Conservation (phyloP, 306 rosid species). For the Biancaea sappan region DNA sequence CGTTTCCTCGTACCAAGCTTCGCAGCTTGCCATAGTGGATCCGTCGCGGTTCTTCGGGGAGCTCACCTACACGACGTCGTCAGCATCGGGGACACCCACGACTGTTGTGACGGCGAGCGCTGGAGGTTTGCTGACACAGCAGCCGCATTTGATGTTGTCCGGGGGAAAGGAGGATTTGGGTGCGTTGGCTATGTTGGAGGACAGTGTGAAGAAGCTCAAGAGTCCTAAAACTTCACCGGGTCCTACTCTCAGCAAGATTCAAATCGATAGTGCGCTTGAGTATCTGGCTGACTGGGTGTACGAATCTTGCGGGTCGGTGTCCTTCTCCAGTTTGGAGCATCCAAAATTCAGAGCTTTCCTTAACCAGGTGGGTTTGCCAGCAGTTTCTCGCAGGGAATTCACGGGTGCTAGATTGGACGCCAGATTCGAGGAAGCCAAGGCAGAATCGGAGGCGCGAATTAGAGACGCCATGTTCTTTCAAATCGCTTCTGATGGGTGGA, state of each 20-base stretch:
- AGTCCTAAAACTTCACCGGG: conserved; percentile 92
- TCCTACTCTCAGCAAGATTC: conserved; percentile 62
- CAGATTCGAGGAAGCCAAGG: conserved; percentile 70
- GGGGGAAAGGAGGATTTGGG: conserved; percentile 95
- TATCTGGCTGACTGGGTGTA: conserved; percentile 83
- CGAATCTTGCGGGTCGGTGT: conserved; percentile 81
- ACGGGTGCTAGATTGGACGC: conserved; percentile 56
- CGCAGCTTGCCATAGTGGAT: conserved; percentile 56
- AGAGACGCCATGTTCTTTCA: conserved; percentile 94
- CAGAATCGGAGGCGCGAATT: conserved; percentile 77
- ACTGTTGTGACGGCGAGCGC: conserved; percentile 26
- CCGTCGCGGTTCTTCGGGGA: conserved; percentile 55
- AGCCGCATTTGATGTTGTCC: conserved; percentile 77
- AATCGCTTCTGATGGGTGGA: conserved; percentile 86
- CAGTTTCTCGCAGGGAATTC: conserved; percentile 62
- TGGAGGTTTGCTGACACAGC: conserved; percentile 44
- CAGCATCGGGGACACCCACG: conserved; percentile 39
- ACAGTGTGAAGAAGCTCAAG: conserved; percentile 92
- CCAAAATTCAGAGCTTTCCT: conserved; percentile 87
- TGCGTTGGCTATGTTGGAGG: conserved; percentile 90
- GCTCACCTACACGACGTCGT: conserved; percentile 46
- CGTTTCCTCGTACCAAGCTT: conserved; percentile 45
- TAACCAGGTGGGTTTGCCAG: conserved; percentile 75
- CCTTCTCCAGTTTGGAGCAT: conserved; percentile 77
- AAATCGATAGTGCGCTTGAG: conserved; percentile 70